Percentiles rank a stretch among this genome's conserved stretches.
These are phyloP conservation scores for Tolypocladium amazonense DNA, from an alignment of 2,329 filamentous ascomycete species.

Conservation along the genomic window DNA sequence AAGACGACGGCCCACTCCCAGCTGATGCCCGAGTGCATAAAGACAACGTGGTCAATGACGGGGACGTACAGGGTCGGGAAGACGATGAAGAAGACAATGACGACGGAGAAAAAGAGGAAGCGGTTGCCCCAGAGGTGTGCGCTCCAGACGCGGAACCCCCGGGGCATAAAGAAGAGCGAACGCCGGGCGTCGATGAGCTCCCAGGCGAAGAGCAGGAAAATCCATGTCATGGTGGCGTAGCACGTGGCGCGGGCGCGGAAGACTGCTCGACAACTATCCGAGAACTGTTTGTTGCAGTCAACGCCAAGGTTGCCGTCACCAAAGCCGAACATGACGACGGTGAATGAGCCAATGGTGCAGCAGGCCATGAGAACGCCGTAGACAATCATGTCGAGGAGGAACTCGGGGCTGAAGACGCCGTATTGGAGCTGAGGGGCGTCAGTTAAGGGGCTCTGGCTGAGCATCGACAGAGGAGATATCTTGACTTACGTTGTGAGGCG, in stretches of 20 bases:
- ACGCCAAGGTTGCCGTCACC: conserved; percentile 41
- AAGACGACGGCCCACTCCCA: conserved; percentile 55
- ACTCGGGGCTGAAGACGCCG: conserved; percentile 55
- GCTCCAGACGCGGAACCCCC: conserved; percentile 55
- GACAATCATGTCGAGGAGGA: conserved; percentile 55
- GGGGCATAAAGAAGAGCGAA: conserved; percentile 64
- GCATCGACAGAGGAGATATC: neutral
- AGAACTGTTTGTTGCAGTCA: conserved; percentile 49
- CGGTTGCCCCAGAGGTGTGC: conserved; percentile 58
- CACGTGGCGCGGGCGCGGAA: conserved; percentile 62
- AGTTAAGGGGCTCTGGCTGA: neutral
- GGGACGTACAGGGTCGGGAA: conserved; percentile 46
- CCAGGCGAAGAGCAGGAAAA: conserved; percentile 65
- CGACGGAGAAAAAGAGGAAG: conserved; percentile 55
- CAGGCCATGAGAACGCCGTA: conserved; percentile 58
- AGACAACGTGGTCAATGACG: conserved; percentile 43
- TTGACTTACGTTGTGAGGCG: conserved; percentile 48
- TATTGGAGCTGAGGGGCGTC: conserved; percentile 17
- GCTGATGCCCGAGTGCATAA: conserved; percentile 45
- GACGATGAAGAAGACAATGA: conserved; percentile 32
- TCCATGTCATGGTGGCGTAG: conserved; percentile 67
- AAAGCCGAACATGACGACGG: conserved; percentile 38
- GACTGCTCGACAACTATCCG: conserved; percentile 42
- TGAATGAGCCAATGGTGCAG: conserved; percentile 42
- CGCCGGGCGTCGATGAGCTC: conserved; percentile 62